Evolutionary conservation across 305 asterid genomes (phyloP).

Genomic region (Fraxinus platypoda): DNA sequence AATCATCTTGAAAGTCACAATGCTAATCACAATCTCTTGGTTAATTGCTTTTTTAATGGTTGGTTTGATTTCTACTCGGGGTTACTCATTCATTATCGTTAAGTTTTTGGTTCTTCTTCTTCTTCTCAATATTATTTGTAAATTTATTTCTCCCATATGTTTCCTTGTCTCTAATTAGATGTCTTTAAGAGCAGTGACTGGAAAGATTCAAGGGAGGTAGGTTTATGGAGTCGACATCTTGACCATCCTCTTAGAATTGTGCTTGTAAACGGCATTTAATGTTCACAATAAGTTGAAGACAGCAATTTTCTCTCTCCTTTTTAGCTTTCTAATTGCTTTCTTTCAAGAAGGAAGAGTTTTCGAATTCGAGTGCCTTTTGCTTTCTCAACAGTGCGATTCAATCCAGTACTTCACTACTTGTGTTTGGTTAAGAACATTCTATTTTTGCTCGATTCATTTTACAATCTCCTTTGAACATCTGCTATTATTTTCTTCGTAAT

Average conservation of each 20-base stretch:
- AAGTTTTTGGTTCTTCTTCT: not conserved
- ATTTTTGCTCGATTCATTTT: not conserved
- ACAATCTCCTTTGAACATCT: not conserved
- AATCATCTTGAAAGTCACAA: not conserved
- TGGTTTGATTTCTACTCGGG: not conserved
- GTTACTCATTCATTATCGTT: not conserved
- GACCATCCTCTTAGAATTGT: not conserved
- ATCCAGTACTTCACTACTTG: not conserved
- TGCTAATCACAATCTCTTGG: not conserved
- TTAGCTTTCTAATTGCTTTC: not conserved
- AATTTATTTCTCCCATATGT: not conserved
- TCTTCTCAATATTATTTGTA: not conserved
- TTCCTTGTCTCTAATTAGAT: not conserved
- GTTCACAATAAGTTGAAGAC: not conserved
- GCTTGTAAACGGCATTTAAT: not conserved
- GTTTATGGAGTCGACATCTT: not conserved
- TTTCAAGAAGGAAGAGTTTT: not conserved
- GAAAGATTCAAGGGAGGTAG: not conserved
- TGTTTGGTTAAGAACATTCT: not conserved
- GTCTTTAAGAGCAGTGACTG: not conserved
- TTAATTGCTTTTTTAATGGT: not conserved
- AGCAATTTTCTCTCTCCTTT: not conserved
- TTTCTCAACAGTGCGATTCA: not conserved
- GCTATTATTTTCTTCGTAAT: not conserved
- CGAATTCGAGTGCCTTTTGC: not conserved